Evolutionary conservation across 2,329 filamentous ascomycete genomes (phyloP).

Genomic region (Penicillium vulpinum): DNA sequence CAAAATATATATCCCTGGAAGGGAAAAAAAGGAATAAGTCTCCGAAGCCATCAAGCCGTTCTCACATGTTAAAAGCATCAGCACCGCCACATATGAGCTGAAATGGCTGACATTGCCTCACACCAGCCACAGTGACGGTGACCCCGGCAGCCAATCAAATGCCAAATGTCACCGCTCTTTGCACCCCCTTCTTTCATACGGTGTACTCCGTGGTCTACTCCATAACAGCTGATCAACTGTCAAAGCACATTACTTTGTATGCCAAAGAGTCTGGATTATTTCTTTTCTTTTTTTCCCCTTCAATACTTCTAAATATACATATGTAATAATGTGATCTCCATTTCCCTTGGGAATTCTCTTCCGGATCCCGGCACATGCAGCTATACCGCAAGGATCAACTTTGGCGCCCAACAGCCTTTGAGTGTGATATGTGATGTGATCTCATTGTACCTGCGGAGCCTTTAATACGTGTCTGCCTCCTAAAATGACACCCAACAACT

Average conservation of each 20-base stretch:
- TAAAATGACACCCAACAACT: constrained; percentile 23
- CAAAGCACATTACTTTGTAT: not conserved
- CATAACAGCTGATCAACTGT: not conserved
- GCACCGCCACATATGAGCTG: constrained; percentile 1
- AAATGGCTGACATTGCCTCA: not conserved
- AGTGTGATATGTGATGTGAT: constrained; percentile 13
- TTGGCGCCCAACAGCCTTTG: constrained; percentile 18
- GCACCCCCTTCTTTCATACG: not conserved
- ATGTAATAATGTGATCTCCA: not conserved
- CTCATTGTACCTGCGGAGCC: constrained; percentile 10
- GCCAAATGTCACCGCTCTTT: constrained; percentile 33
- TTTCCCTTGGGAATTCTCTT: not conserved
- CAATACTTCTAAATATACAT: not conserved
- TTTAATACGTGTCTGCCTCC: constrained; percentile 22
- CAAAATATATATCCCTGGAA: not conserved
- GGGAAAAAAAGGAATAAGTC: not conserved
- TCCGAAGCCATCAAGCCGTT: not conserved
- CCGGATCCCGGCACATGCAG: constrained; percentile 11
- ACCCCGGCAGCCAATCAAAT: constrained; percentile 26
- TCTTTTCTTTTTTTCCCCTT: not conserved
- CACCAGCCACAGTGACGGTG: constrained; percentile 38
- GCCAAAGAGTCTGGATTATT: not conserved
- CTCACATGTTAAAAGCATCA: not conserved
- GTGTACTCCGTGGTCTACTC: not conserved
- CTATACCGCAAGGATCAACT: constrained; percentile 26